phyloP scores from a whole-genome alignment of 108 stramenopile genomes.

The Skeletonema marinoi region DNA sequence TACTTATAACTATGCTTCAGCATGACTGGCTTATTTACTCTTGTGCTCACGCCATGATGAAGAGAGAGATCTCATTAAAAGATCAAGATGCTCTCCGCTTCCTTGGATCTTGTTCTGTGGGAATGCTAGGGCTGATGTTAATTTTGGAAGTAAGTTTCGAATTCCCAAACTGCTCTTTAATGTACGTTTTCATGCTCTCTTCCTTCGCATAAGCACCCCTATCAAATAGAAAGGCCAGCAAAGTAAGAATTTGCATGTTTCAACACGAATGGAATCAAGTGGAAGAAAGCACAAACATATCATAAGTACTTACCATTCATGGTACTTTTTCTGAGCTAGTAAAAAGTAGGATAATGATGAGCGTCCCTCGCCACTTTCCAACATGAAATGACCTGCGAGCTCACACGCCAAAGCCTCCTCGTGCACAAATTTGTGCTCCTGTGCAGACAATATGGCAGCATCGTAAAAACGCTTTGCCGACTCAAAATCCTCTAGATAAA shows the following conservation, averaged over 20 bases:
- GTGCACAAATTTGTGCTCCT: not conserved
- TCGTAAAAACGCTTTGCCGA: not conserved
- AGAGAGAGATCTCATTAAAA: too few relatives aligned
- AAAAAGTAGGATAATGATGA: constrained; percentile 5
- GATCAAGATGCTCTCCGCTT: too few relatives aligned
- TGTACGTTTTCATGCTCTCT: not conserved
- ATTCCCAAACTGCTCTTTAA: not conserved
- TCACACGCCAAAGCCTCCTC: not conserved
- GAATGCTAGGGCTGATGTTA: too few relatives aligned
- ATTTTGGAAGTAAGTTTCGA: too few relatives aligned
- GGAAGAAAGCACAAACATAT: not conserved
- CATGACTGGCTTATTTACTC: too few relatives aligned
- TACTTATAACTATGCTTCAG: too few relatives aligned
- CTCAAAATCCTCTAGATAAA: not conserved
- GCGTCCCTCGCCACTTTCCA: constrained; percentile 3
- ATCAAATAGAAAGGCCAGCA: not conserved
- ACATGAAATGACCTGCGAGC: not conserved
- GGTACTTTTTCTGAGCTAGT: constrained; percentile 15
- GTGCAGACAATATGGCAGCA: not conserved
- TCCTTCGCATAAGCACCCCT: not conserved
- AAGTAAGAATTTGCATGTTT: not conserved
- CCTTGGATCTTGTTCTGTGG: too few relatives aligned
- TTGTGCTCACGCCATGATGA: too few relatives aligned
- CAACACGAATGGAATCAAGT: not conserved
- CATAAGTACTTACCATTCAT: constrained; percentile 10